Base-by-base conservation (phyloP, 2,329 filamentous ascomycete species). In the Beauveria medogensis region DNA sequence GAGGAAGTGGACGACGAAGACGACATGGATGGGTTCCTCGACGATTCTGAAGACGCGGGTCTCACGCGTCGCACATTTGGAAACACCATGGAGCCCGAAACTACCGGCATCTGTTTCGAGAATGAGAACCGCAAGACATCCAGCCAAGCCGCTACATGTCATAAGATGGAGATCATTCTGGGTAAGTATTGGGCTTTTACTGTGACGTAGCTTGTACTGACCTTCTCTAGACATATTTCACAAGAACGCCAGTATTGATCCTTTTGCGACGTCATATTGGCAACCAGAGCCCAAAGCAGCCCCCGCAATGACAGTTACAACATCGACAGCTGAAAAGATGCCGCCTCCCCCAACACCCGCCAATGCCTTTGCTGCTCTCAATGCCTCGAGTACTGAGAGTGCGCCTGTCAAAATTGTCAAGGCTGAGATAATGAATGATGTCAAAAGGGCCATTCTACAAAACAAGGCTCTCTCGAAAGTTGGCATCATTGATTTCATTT, bases 11-110 rank as follows among this genome's bases (percentile, higher is more conserved):
- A 89, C 61, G 88, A 89, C 60, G 88, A 85, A n/a, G 89, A 90
- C 18, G 92, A 95, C 63, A 89, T 96, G 86, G 90, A 91, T 4
- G 92, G 86, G 20, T 97, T 97, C 69, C 78, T 97, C 2, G 92
- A 96, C 66, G 91, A 95, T 67, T 90, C 90, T 6, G 90, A 95
- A 58, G 90, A 94, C 63, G 69, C 73, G 69, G 82, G 76, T 63
- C 75, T 73, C 70, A 78, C 74, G 65, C 79, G 72, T 81, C 83
- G 78, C 77, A 82, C 71, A 73, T 87, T 75, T 82, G 67, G 83
- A 78, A 85, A 86, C 34, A 86, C 90, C 65, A 80, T 95, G 68
- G 84, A 92, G 69, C 91, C 92, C 0, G 78, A 89, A 47, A 89
- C 82, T 69, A 91, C 86, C 3, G 94, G 93, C 0, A 76, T 97